These are phyloP conservation scores for Aspergillus persii DNA, from an alignment of 2,329 filamentous ascomycete species.

Conservation along the genomic window DNA sequence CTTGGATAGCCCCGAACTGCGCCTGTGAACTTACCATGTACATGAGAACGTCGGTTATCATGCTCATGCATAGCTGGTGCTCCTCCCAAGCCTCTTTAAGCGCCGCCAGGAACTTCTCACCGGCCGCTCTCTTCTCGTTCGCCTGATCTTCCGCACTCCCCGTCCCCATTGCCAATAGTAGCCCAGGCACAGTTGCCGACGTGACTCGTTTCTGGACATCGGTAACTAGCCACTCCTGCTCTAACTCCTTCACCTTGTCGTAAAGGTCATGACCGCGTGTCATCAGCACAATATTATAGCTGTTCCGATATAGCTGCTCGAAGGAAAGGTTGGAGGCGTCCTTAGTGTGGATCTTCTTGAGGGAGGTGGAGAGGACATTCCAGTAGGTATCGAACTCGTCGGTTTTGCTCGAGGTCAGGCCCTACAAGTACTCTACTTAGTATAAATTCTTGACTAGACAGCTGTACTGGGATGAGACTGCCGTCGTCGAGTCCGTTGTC, in stretches of 20 bases:
- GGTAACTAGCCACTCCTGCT: slow-evolving; percentile 74
- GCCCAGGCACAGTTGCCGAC: slow-evolving; percentile 66
- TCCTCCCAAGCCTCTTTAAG: slow-evolving; percentile 80
- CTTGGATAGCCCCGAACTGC: not conserved
- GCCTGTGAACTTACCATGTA: slow-evolving; percentile 65
- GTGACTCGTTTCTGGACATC: slow-evolving; percentile 71
- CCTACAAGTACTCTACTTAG: slow-evolving; percentile 42
- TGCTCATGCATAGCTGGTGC: slow-evolving; percentile 90
- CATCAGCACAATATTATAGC: slow-evolving; percentile 89
- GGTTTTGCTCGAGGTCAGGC: slow-evolving; percentile 54
- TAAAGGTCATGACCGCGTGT: slow-evolving; percentile 84
- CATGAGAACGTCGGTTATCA: slow-evolving; percentile 96
- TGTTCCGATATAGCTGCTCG: slow-evolving; percentile 89
- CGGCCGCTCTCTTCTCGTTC: slow-evolving; percentile 74
- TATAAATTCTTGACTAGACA: not conserved
- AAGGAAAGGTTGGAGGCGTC: slow-evolving; percentile 89
- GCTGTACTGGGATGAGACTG: not conserved
- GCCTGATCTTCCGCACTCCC: slow-evolving; percentile 56
- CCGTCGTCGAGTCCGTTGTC: not conserved
- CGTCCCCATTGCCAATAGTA: slow-evolving; percentile 56
- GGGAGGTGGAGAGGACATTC: slow-evolving; percentile 70
- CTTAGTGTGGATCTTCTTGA: slow-evolving; percentile 86
- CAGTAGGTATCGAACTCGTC: slow-evolving; percentile 86
- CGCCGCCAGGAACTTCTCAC: slow-evolving; percentile 76
- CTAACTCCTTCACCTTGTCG: slow-evolving; percentile 73